Evolutionary conservation across 192 early-diverging fungal genomes (phyloP).

Genomic region (Podochytrium sp.): DNA sequence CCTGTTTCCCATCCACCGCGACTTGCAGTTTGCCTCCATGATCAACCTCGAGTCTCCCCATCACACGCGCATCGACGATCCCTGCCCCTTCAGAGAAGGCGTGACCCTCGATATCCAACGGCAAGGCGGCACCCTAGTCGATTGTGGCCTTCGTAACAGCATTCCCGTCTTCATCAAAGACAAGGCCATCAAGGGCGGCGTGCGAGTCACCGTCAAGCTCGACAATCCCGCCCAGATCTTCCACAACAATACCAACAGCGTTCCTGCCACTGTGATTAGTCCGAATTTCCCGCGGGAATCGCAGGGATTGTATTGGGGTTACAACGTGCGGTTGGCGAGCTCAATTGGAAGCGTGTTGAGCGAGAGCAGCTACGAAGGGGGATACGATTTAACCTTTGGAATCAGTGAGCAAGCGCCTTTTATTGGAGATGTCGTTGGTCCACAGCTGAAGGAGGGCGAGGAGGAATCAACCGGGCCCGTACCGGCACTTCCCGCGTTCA

Average conservation of each 20-base stretch:
- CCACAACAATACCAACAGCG: constrained; percentile 33
- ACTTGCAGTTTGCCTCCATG: constrained; percentile 66
- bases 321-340: constrained; percentile 62
- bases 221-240: constrained; percentile 16
- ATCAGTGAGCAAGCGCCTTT: constrained; percentile 51
- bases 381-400: constrained; percentile 72
- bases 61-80: constrained; percentile 65
- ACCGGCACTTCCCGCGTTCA: constrained; percentile 37
- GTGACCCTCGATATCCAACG: constrained; percentile 44
- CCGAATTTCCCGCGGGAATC: constrained; percentile 64
- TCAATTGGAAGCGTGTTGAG: constrained; percentile 63
- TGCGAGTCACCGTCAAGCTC: constrained; percentile 67
- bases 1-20: constrained; percentile 68
- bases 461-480: no score
- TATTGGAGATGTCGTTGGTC: neutral
- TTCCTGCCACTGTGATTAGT: constrained; percentile 60
- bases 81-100: constrained; percentile 63
- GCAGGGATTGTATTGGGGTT: constrained; percentile 72
- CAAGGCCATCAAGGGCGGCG: constrained; percentile 54
- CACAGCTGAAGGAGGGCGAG: constrained; percentile 24
- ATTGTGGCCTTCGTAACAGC: constrained; percentile 52
- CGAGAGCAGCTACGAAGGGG: constrained; percentile 61
- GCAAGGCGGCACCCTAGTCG: constrained; percentile 47
- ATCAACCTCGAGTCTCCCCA: constrained; percentile 72
- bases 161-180: constrained; percentile 52